phyloP scores from a whole-genome alignment of 257 asterid species.

The Solanum sejunctum region DNA sequence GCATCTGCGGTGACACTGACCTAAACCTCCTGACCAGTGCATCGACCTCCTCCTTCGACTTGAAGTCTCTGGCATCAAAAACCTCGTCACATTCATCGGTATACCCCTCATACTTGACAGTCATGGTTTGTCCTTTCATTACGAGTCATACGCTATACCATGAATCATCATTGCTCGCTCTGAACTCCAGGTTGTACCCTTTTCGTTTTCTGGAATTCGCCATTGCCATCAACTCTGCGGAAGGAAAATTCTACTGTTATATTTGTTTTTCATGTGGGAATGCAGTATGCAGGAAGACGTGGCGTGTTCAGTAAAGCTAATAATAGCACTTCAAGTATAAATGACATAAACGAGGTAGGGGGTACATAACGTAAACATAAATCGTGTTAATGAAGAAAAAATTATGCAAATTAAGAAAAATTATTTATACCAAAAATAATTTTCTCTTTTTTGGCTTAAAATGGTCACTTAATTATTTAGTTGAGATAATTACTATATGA shows the following conservation, averaged over 20 bases:
- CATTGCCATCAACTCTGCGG: background rate
- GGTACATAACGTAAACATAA: no score
- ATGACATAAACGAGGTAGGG: no score
- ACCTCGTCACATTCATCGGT: background rate
- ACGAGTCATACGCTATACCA: conserved; percentile 29
- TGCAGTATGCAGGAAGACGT: background rate
- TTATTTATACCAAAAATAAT: no score
- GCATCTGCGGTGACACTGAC: conserved; percentile 26
- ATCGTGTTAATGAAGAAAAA: no score
- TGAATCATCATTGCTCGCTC: conserved; percentile 30
- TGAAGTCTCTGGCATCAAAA: conserved; percentile 7
- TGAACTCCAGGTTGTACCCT: conserved; percentile 19
- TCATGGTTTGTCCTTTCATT: conserved; percentile 5
- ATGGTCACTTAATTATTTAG: no score
- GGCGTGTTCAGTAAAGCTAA: background rate
- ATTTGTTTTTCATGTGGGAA: background rate
- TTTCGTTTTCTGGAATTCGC: background rate
- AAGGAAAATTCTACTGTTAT: background rate
- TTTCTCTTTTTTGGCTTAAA: no score
- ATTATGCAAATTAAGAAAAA: no score
- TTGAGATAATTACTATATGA: no score
- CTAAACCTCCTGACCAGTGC: conserved; percentile 26
- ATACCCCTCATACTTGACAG: conserved; percentile 13
- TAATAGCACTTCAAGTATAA: background rate
- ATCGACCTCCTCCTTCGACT: conserved; percentile 14